phyloP scores from a whole-genome alignment of 495 filamentous ascomycete species.

The Paragyromitra xinjiangensis region DNA sequence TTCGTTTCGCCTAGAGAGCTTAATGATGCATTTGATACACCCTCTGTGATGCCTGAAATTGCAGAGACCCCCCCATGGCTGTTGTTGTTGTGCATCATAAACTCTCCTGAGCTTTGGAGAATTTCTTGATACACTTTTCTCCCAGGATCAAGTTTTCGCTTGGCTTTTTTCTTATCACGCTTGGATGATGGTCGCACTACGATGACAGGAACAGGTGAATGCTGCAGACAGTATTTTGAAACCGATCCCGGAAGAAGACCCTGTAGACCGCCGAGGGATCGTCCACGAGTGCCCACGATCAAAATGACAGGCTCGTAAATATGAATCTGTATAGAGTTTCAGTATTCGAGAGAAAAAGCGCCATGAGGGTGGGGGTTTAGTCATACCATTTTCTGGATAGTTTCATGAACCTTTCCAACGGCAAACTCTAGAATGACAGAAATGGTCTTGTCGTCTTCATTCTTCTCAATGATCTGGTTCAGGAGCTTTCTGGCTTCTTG shows the following conservation, averaged over 20 bases:
- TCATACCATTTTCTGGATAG: conserved; percentile 90
- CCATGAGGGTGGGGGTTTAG: conserved; percentile 3
- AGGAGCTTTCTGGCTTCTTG: conserved; percentile 79
- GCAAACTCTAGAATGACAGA: conserved; percentile 88
- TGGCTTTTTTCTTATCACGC: conserved; percentile 89
- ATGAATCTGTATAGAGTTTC: conserved; percentile 71
- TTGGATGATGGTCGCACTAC: conserved; percentile 92
- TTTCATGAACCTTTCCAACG: conserved; percentile 88
- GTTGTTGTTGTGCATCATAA: conserved; percentile 53
- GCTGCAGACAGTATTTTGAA: conserved; percentile 95
- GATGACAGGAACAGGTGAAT: conserved; percentile 95
- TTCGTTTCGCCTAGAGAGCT: conserved; percentile 43
- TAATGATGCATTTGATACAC: conserved; percentile 49
- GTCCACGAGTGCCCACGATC: conserved; percentile 91
- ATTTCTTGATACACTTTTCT: conserved; percentile 84
- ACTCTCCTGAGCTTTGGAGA: conserved; percentile 62
- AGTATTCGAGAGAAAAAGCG: conserved; percentile 36
- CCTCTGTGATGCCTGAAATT: conserved; percentile 48
- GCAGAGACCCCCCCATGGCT: conserved; percentile 45
- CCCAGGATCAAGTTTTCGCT: conserved; percentile 79
- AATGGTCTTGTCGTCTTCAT: conserved; percentile 83
- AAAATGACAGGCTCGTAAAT: conserved; percentile 94
- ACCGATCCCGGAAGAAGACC: conserved; percentile 91
- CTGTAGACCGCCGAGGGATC: conserved; percentile 86
- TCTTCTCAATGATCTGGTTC: conserved; percentile 83